Conservation (phyloP, 345 rosid genomes). For the Linum usitatissimum region DNA sequence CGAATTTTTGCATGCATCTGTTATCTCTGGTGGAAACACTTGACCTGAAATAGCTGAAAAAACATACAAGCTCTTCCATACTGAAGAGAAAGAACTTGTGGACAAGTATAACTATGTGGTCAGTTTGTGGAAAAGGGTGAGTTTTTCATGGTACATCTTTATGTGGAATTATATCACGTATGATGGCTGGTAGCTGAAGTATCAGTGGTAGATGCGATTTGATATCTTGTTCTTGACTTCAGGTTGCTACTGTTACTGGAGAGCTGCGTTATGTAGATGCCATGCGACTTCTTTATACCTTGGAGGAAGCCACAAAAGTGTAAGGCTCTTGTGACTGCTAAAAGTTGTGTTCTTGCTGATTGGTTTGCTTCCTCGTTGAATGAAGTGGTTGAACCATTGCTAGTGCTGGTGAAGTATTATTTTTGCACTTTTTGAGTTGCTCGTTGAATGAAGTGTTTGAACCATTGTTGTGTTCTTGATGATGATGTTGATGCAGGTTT, state of each 20-base stretch:
- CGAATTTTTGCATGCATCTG: not conserved
- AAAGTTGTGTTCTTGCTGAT: not conserved
- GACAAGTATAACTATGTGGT: slow-evolving; percentile 74
- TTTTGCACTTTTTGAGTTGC: not conserved
- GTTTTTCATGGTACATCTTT: slow-evolving; percentile 13
- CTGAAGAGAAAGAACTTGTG: slow-evolving; percentile 67
- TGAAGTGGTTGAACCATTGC: not conserved
- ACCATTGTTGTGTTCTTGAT: not conserved
- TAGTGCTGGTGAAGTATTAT: not conserved
- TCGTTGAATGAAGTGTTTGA: no score
- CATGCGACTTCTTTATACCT: slow-evolving; percentile 51
- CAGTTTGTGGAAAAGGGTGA: slow-evolving; percentile 89
- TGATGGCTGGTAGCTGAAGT: not conserved
- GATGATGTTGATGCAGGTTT: slow-evolving; percentile 40
- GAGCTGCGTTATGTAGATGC: slow-evolving; percentile 79
- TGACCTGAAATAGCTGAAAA: slow-evolving; percentile 54
- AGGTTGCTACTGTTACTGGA: slow-evolving; percentile 67
- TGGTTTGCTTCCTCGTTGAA: not conserved
- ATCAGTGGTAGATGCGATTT: not conserved
- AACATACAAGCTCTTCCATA: slow-evolving; percentile 51
- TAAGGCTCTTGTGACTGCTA: slow-evolving; percentile 18
- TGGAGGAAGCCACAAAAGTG: slow-evolving; percentile 75
- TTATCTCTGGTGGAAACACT: slow-evolving; percentile 21
- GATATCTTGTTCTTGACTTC: slow-evolving; percentile 14
- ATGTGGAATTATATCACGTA: not conserved